Conservation (phyloP, 768 basidiomycete genomes). For the Trametes villosa region DNA sequence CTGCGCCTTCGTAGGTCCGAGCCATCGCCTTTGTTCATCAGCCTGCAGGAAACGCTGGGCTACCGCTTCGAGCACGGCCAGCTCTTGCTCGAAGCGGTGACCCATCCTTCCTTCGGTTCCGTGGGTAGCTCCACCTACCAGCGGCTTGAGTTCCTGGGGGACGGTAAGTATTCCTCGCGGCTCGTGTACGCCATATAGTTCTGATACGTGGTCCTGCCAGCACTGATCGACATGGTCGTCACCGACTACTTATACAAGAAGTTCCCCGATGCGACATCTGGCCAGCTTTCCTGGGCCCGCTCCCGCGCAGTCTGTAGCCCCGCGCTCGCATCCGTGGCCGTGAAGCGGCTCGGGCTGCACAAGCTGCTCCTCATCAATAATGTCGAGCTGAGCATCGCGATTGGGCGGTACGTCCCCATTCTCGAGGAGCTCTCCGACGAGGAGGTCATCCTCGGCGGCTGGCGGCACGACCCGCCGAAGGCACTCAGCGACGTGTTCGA, state of each 20-base stretch:
- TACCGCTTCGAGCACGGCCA: conserved; percentile 70
- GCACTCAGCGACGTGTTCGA: conserved; percentile 84
- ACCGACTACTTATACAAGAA: conserved; percentile 71
- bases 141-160: conserved; percentile 87
- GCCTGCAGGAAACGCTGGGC: conserved; percentile 65
- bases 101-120: conserved; percentile 76
- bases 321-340: conserved; percentile 70
- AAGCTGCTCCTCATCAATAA: conserved; percentile 72
- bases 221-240: conserved; percentile 73
- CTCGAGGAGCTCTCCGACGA: conserved; percentile 58
- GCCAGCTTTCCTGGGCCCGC: conserved; percentile 73
- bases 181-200: neutral
- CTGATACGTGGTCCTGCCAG: conserved; percentile 40
- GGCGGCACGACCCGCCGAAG: conserved; percentile 88
- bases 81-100: conserved; percentile 77
- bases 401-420: conserved; percentile 61
- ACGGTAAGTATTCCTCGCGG: conserved; percentile 56
- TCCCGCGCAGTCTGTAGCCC: conserved; percentile 74
- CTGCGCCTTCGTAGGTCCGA: conserved; percentile 37
- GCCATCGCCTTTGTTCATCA: conserved; percentile 51
- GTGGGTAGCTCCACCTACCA: conserved; percentile 71
- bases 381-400: conserved; percentile 66
- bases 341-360: conserved; percentile 69
- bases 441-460: conserved; percentile 69
- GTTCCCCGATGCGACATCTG: conserved; percentile 73